Conservation (phyloP, 2,329 filamentous ascomycete species). For the Polychaeton citri region DNA sequence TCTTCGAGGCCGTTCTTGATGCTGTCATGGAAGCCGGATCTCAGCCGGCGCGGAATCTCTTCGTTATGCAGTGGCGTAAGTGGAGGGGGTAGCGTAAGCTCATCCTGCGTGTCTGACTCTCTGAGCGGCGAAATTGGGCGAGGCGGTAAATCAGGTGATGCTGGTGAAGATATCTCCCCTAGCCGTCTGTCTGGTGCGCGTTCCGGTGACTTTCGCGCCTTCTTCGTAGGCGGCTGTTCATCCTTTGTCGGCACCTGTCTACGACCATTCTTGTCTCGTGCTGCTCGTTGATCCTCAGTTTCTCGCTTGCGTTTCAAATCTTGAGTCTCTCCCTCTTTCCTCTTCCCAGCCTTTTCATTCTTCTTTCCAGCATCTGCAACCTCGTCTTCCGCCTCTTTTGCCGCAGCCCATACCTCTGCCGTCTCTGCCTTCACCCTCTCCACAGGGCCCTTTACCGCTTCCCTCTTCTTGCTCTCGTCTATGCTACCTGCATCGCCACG, state of each 20-base stretch:
- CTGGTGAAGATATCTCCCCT: neutral
- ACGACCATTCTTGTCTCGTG: neutral
- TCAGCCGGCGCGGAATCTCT: neutral
- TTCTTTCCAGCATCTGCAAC: constrained; percentile 6
- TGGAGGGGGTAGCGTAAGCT: neutral
- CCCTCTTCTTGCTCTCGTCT: constrained; percentile 3
- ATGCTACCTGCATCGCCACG: constrained; percentile 11
- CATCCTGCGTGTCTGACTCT: constrained; percentile 3
- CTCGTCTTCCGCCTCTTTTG: constrained; percentile 10
- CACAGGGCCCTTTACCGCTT: constrained; percentile 18
- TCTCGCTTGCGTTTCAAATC: neutral
- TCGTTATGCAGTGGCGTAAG: neutral
- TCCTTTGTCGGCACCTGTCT: neutral
- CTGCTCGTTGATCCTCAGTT: constrained; percentile 1
- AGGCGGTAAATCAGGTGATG: neutral
- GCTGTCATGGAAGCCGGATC: constrained; percentile 31
- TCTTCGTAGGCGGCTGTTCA: neutral
- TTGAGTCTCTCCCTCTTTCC: constrained; percentile 3
- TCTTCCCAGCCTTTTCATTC: constrained; percentile 15
- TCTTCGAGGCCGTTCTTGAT: constrained; percentile 40
- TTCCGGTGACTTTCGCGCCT: constrained; percentile 1
- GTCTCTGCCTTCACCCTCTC: constrained; percentile 20
- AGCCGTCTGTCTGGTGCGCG: neutral
- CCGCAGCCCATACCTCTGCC: constrained; percentile 17
- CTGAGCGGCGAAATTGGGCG: constrained; percentile 1